Conservation (phyloP, 768 basidiomycete species). For the Rhodotorula paludigena region DNA sequence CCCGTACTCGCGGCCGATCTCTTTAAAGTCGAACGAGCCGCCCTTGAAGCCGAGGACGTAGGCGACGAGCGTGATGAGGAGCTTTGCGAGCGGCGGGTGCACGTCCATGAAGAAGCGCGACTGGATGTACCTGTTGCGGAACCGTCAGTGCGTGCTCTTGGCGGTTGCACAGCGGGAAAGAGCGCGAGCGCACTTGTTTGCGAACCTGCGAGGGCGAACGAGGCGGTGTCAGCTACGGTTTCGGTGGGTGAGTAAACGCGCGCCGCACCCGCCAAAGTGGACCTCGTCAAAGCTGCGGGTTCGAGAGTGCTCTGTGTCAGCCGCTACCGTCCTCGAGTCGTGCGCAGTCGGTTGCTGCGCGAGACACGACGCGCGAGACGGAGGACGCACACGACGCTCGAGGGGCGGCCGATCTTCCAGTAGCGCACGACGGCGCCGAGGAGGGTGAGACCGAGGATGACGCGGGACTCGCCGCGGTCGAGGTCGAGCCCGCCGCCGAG, state of each 20-base stretch:
- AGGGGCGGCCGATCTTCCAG: constrained; percentile 75
- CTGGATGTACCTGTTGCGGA: constrained; percentile 29
- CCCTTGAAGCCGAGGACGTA: constrained; percentile 75
- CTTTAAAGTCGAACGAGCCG: constrained; percentile 93
- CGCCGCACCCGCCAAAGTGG: constrained; percentile 79
- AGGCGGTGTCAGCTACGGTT: not conserved
- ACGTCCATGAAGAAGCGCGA: constrained; percentile 58
- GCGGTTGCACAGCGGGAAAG: not conserved
- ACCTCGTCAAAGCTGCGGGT: constrained; percentile 84
- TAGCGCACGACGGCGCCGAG: constrained; percentile 76
- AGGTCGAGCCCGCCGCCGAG: constrained; percentile 31
- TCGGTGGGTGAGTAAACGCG: accelerated
- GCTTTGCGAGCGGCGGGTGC: constrained; percentile 92
- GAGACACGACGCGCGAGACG: too few relatives aligned
- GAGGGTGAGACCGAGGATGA: constrained; percentile 62
- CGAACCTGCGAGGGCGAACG: constrained; percentile 28
- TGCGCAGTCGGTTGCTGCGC: too few relatives aligned
- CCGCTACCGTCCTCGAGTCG: too few relatives aligned
- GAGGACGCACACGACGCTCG: constrained; percentile 72
- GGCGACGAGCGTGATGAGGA: constrained; percentile 85
- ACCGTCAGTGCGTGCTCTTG: not conserved
- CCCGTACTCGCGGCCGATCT: constrained; percentile 71
- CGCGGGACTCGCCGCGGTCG: constrained; percentile 63
- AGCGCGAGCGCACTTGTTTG: constrained; percentile 34
- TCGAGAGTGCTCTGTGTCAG: too few relatives aligned